Evolutionary conservation across 2,329 filamentous ascomycete genomes (phyloP), one percentile per base, ranked within the genome.

Genomic region (Sporothrix euskadiensis): DNA sequence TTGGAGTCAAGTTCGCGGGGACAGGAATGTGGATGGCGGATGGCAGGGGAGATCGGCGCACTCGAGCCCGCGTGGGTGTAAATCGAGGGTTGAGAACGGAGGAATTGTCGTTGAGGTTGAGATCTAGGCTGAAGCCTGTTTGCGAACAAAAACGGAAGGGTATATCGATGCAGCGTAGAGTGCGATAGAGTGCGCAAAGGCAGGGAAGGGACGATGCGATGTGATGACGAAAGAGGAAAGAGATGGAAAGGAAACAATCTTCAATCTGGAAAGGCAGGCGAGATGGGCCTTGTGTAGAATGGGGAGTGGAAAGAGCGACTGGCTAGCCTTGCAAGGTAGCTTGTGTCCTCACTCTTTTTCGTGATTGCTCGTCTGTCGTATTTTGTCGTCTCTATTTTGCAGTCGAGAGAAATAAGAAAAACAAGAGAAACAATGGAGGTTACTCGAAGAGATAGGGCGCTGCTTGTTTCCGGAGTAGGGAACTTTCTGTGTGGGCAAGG

Each of bases 341-440:
- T 35, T 71, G 35, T 54, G 56, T 41, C 35, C 35, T 49, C 41
- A 30, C 54, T 69, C 30, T 9, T 19, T 32, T 57, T 26, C 35
- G 35, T 22, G 49, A 70, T 57, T 47, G 32, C 49, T 56, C 35
- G 49, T 30, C 26, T 70, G 68, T 47, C 52, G 32, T 39, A 41
- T 69, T 54, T 39, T 70, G 5, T 52, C 49, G 14, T 52, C n/a
- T 35, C 61, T 66, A 4, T 66, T 32, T 26, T n/a, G 54, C 19
- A 8, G 19, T 30, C 14, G 57, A 71, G 47, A 39, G 22, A 69
- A 44, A 26, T 35, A 66, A 73, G 47, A 47, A 47, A 44, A 66
- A 35, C 56, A 75, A 65, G 32, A 61, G 10, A 52, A 41, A 57
- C 68, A 72, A 66, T 72, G 41, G 59, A 63, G 61, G 41, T 52